Evolutionary conservation across 148 eudicot species (phyloP), one percentile per base, ranked within the genome.

Genomic region (Persicaria tinctoria): DNA sequence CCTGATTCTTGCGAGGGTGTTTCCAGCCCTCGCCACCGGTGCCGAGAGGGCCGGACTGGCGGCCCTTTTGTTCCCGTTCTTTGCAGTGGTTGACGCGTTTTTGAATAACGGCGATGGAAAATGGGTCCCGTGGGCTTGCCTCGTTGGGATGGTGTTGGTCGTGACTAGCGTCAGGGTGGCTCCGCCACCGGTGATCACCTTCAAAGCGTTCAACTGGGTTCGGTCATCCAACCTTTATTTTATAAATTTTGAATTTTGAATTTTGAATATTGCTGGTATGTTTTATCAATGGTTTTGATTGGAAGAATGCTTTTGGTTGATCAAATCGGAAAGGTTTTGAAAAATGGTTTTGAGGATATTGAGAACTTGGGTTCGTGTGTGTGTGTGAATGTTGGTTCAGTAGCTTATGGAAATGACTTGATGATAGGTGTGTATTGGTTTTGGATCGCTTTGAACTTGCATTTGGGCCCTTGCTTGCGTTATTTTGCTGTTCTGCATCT

Each of bases 31-130:
- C 18, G 70, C 48, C 3, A 18, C 14, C 3, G 70, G 17, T 0
- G 70, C n/a, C 3, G 70, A 66, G 70, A 66, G 70, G 70, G 70
- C 70, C 6, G 70, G 47, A 8, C 70, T 66, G 48, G 70, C 70
- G 18, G 70, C 70, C 17, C 46, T 66, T 2, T 27, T 66, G 70
- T 66, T 66, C 48, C 70, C 70, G 48, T 66, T 66, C 70, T 66
- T 66, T 41, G 70, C 70, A 1, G 70, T 66, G 5, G 70, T 66
- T n/a, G 70, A 66, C 70, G 70, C 70, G 44, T 66, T 66, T 14
- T 7, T 66, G 47, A 41, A 14, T 44, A 66, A 32, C 41, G 41
- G 32, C 8, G 14, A 50, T 38, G 47, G 38, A 18, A 17, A 12
- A 47, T 66, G 70, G 70, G 70, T 41, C 70, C 70, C 70, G 3